Evolutionary conservation across 768 basidiomycete species (phyloP), one percentile per base, ranked within the genome.

Genomic region (Mycena metata): DNA sequence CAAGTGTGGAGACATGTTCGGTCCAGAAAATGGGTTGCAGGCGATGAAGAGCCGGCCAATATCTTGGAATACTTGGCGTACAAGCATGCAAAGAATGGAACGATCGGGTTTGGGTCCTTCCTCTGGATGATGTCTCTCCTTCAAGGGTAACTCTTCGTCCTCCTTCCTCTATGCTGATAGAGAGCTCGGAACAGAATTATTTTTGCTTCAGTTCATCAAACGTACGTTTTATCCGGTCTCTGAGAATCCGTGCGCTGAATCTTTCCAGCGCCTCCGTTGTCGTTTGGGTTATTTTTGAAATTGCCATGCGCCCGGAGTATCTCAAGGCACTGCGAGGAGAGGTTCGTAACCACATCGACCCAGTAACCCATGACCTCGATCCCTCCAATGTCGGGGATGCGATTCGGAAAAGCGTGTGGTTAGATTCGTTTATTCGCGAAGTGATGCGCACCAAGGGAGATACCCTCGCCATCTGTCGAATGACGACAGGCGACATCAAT

Each of bases 361-460:
- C 73, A 0, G 71, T 76, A 15, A 69, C 69, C 21, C 74, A 73
- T 36, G 67, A 70, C 10, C 54, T 70, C 39, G 78, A 77, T 16
- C 39, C 60, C 17, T 45, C 71, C 17, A 71, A 71, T 41, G 70
- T 78, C 41, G 75, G 75, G 6, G 73, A 77, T 2, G 75, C 74
- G 7, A 52, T 80, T 23, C 76, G 75, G n/a, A 75, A 75, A 16
- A 75, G 76, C 1, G 70, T 68, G 16, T 60, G 73, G 41, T 61
- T 79, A 19, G 80, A 81, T 61, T 79, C 79, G 1, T 81, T 81
- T 70, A 76, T 80, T 33, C 77, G 80, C 5, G 79, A 81, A 56
- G 80, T 81, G 15, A 74, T 81, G 76, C 77, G 79, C 17, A 76
- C 77, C 15, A 81, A 81, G 66, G 80, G 80, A 19, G 79, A 80